A percentile compares a stretch with the other conserved stretches of the same genome.
Evolutionary conservation across 2,329 filamentous ascomycete genomes (phyloP).

Genomic region (Talaromyces sp.): DNA sequence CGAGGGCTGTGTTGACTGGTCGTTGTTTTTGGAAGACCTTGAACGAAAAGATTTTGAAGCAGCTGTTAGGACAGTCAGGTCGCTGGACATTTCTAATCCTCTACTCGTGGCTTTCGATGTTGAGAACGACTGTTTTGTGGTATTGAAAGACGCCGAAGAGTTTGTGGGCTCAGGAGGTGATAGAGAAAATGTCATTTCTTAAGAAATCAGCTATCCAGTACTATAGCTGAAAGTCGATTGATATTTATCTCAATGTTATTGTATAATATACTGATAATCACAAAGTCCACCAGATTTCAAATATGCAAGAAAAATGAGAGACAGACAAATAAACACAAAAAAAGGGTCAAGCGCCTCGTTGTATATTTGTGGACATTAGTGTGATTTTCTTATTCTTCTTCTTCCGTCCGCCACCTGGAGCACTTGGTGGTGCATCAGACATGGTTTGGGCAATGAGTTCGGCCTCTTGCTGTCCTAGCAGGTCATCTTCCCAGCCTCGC

Average conservation of each 20-base stretch:
- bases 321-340: neutral
- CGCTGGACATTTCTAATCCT: too few relatives aligned
- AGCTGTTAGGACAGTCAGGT: too few relatives aligned
- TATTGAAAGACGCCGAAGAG: too few relatives aligned
- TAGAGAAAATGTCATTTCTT: too few relatives aligned
- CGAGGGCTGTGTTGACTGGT: too few relatives aligned
- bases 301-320: neutral
- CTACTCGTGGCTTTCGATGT: too few relatives aligned
- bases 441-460: slow-evolving; percentile 46
- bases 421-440: slow-evolving; percentile 14
- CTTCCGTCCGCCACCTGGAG: slow-evolving; percentile 35
- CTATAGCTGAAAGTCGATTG: neutral
- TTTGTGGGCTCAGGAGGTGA: too few relatives aligned
- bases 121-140: too few relatives aligned
- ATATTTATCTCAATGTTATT: neutral
- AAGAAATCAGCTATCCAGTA: too few relatives aligned
- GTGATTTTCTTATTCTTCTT: slow-evolving; percentile 65
- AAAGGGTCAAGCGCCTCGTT: slow-evolving; percentile 47
- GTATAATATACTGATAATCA: neutral
- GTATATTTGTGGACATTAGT: slow-evolving; percentile 60
- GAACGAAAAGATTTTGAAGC: too few relatives aligned
- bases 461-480: slow-evolving; percentile 56
- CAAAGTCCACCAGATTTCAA: neutral
- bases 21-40: too few relatives aligned
- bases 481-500: slow-evolving; percentile 72